These are phyloP conservation scores for Phyllosticta paracitricarpa DNA, from an alignment of 2,329 filamentous ascomycete genomes.

Conservation along the genomic window DNA sequence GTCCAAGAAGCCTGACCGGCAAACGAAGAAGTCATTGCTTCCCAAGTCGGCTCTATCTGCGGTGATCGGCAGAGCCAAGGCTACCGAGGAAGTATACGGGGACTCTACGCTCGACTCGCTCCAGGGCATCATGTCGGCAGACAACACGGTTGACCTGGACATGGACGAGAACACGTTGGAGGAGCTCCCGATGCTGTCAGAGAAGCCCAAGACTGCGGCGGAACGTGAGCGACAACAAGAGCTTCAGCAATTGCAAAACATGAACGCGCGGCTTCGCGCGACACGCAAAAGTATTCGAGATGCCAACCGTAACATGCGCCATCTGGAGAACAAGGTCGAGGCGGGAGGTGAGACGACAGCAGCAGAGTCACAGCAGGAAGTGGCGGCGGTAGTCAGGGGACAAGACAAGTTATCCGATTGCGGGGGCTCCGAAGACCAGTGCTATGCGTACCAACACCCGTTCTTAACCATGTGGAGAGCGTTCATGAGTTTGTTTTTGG, in stretches of 20 bases:
- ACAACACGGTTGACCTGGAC: background rate
- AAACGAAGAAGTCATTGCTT: constrained; percentile 14
- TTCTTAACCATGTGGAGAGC: constrained; percentile 15
- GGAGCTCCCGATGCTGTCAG: constrained; percentile 20
- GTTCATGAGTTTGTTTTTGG: constrained; percentile 21
- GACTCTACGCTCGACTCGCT: constrained; percentile 40
- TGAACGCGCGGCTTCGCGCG: constrained; percentile 31
- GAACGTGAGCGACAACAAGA: constrained; percentile 35
- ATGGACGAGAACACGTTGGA: constrained; percentile 18
- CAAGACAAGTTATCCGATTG: background rate
- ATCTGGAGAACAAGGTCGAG: constrained; percentile 33
- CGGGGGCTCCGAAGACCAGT: background rate
- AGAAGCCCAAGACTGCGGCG: constrained; percentile 26
- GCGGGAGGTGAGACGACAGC: background rate
- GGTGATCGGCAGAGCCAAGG: constrained; percentile 30
- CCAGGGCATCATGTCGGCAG: constrained; percentile 31
- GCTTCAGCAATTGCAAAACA: constrained; percentile 29
- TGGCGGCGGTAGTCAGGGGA: background rate
- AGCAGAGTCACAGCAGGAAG: background rate
- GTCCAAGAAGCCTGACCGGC: background rate
- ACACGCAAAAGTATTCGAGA: constrained; percentile 35
- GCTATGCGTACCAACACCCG: background rate
- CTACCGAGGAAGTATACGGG: constrained; percentile 25
- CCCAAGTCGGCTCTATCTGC: constrained; percentile 30
- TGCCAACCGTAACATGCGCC: constrained; percentile 31